Conservation (phyloP, 768 basidiomycete species). For the Boletus rubroflammeus region DNA sequence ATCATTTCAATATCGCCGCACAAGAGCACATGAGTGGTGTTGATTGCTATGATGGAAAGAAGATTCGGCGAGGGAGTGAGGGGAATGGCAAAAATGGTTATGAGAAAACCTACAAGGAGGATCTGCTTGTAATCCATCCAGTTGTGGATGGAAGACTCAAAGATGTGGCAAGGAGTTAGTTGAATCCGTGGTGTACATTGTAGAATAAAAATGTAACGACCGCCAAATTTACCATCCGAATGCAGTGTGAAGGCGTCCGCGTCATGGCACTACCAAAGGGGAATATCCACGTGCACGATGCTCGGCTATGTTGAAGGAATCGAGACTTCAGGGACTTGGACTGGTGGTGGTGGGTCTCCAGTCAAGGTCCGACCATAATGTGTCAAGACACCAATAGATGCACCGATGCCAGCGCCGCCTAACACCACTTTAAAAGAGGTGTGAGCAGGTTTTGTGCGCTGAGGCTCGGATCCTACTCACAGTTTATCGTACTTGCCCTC, state of each 20-base stretch:
- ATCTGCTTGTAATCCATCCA: conserved; percentile 59
- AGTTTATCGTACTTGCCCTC: conserved; percentile 54
- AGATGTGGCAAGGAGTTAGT: conserved; percentile 42
- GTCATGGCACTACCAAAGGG: background rate
- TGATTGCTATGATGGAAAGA: conserved; percentile 67
- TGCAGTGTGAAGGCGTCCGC: background rate
- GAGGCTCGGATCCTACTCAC: conserved; percentile 38
- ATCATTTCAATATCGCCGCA: conserved; percentile 55
- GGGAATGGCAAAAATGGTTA: conserved; percentile 8
- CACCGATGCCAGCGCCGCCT: conserved; percentile 69
- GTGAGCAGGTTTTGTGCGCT: background rate
- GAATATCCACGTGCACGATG: background rate
- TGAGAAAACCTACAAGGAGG: conserved; percentile 33
- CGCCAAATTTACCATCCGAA: background rate
- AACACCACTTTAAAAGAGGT: conserved; percentile 50
- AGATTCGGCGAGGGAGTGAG: conserved; percentile 37
- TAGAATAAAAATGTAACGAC: conserved; percentile 4
- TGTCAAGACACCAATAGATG: conserved; percentile 52
- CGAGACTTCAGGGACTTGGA: conserved; percentile 34
- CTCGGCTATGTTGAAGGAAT: conserved; percentile 9
- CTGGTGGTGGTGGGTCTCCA: conserved; percentile 48
- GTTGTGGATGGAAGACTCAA: conserved; percentile 64
- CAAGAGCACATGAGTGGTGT: conserved; percentile 77
- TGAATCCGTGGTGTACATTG: conserved; percentile 10
- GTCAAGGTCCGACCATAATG: conserved; percentile 53